Base-by-base conservation (phyloP, 495 filamentous ascomycete genomes). In the Pseudomonodictys pantanalensis region DNA sequence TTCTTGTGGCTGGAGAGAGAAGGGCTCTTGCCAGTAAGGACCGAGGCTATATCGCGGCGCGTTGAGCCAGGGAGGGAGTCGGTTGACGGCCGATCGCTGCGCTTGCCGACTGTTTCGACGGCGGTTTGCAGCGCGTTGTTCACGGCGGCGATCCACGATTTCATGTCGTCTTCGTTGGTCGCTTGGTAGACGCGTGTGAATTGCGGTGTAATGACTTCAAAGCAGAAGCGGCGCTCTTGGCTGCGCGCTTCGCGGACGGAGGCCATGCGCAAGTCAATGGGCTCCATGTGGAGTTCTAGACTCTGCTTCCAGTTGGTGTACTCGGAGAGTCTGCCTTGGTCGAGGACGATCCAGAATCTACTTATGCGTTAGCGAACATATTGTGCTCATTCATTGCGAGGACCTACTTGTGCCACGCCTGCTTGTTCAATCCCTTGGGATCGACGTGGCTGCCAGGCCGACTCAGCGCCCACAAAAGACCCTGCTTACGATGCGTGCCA, bases 281-380 rank as follows among this genome's bases (percentile, higher is more conserved):
- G 93, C 7, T 99, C 93, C 85, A 96, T 97, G 70, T 99, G 93
- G 30, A 97, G 78, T 71, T 97, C 95, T 44, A 97, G 81, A 72
- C 86, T 89, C 69, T 97, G 89, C 74, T 99, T 99, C 93, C 93
- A 99, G 72, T 99, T 97, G 68, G 91, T 95, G 72, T 99, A 97
- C 68, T 99, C 93, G 1, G 93, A 96, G 26, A 99, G 76, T 71
- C 92, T 95, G 3, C 93, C 93, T 73, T 93, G 91, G 69, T 97
- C 93, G 15, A 97, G 80, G 1, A 97, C 95, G 62, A 99, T 92
- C 93, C 93, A 99, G 71, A 96, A 97, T 68, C 92, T 97, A 29
- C 60, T 9, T 51, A 25, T 24, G n/a, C 33, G 35, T 61, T 56
- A 60, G 60, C 8, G 62, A 42, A 15, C 11, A 26, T 35, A 17